Evolutionary conservation across 164 flowering plant genomes (phyloP), one percentile per base, ranked within the genome.

Genomic region (Sextonia rubra): DNA sequence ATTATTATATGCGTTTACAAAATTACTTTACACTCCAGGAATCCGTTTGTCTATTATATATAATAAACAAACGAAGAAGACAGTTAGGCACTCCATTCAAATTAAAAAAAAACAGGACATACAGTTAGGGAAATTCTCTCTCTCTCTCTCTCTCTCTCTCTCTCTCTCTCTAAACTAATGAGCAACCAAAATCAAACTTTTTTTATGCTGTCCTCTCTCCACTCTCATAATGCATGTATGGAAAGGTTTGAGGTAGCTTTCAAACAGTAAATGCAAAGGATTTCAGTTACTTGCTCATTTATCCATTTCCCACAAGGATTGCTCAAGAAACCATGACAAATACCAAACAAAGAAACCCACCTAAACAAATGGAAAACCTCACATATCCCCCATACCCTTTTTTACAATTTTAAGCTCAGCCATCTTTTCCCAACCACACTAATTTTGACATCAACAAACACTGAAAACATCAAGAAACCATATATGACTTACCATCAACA

Each of bases 211-310:
- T 20, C 23, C 3, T 24, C 27, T 24, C 64, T 24, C 27, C 26
- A n/a, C 47, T 66, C 68, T 61, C 47, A 68, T 69, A 72, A 68
- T 64, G 72, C 52, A 78, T 69, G 75, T 48, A 75, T 47, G 64
- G 79, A 73, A 79, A 75, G 82, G 78, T 83, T 79, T 79, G 74
- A 63, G 69, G 76, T 71, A 69, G 76, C 82, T 83, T 83, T 81
- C 81, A 73, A 73, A 68, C 73, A 77, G 74, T 75, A 71, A 76
- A 69, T 77, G 77, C 68, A 68, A 73, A 71, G 75, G 69, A 74
- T 66, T 78, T 80, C 77, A 78, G 78, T 83, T 80, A 75, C 86
- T 74, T 83, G 76, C 77, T 78, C 24, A 77, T 68, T 71, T 74
- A 71, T 68, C 68, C 73, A 56, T 73, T 71, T 76, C 75, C 66